A percentile compares a stretch with the other conserved stretches of the same genome.
phyloP scores from a whole-genome alignment of 2,329 filamentous ascomycete genomes.

The Neurospora sp. region DNA sequence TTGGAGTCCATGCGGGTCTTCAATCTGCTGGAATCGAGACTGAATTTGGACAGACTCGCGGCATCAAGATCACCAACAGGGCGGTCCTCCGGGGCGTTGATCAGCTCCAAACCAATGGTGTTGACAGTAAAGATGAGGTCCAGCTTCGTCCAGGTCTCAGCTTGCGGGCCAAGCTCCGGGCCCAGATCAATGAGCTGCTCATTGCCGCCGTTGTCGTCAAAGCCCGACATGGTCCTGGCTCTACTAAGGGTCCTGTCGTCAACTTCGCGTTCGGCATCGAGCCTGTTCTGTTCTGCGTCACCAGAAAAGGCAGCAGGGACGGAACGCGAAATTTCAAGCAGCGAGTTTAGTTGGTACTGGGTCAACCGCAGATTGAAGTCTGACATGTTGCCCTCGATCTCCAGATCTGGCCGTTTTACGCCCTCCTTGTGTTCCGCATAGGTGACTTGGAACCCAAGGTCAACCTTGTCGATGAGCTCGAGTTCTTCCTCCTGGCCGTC shows the following conservation, averaged over 20 bases:
- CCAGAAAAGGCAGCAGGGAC: constrained; percentile 80
- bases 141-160: constrained; percentile 80
- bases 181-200: constrained; percentile 42
- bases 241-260: constrained; percentile 44
- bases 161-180: constrained; percentile 60
- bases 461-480: constrained; percentile 94
- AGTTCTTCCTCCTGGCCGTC: constrained; percentile 68
- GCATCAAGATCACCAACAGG: constrained; percentile 70
- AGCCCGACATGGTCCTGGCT: constrained; percentile 33
- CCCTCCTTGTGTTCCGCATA: constrained; percentile 78
- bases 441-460: constrained; percentile 84
- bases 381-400: constrained; percentile 86
- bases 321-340: constrained; percentile 77
- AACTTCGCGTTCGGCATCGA: constrained; percentile 66
- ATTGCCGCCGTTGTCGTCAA: constrained; percentile 25
- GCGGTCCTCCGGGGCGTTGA: constrained; percentile 63
- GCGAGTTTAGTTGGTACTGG: constrained; percentile 81
- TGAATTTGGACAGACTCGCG: constrained; percentile 86
- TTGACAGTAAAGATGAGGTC: constrained; percentile 86
- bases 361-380: constrained; percentile 85
- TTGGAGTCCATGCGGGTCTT: constrained; percentile 93
- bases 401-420: constrained; percentile 74
- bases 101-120: constrained; percentile 78
- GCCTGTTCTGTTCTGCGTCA: constrained; percentile 59
- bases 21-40: constrained; percentile 80